These are phyloP conservation scores for Pigoraptor vietnamica DNA, from an alignment of 78 protist species.

Conservation along the genomic window DNA sequence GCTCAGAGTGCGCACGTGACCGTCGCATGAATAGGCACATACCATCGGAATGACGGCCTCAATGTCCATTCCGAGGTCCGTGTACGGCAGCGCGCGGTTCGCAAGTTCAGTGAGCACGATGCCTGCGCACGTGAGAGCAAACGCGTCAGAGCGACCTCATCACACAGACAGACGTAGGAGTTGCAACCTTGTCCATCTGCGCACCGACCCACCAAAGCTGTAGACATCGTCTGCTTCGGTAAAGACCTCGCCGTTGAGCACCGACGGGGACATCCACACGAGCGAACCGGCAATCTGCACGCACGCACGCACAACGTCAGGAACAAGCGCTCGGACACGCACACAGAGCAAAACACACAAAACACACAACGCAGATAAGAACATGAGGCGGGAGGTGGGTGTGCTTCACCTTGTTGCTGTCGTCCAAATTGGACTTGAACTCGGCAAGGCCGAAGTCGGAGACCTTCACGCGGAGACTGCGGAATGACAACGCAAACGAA, in stretches of 20 bases:
- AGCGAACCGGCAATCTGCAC: not conserved
- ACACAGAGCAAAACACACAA: not conserved
- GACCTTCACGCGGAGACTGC: not conserved
- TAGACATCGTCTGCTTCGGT: not conserved
- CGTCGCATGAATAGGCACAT: not conserved
- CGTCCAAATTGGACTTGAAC: not conserved
- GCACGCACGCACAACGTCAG: not conserved
- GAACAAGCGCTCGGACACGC: not conserved
- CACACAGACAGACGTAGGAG: too few relatives aligned
- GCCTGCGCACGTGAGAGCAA: not conserved
- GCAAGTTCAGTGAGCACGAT: not conserved
- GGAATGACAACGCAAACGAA: not conserved
- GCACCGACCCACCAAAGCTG: not conserved
- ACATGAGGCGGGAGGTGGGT: too few relatives aligned
- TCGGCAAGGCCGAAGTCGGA: not conserved
- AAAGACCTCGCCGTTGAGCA: not conserved
- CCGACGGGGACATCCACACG: not conserved
- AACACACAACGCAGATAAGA: not conserved
- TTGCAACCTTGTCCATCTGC: too few relatives aligned
- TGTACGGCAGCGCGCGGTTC: not conserved
- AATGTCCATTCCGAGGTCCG: not conserved
- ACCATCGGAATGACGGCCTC: not conserved
- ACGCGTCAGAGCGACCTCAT: not conserved
- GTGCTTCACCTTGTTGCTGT: not conserved
- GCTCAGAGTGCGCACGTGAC: not conserved